These are phyloP conservation scores for Penicillium brasilianum DNA, from an alignment of 2,329 filamentous ascomycete species.

Conservation along the genomic window DNA sequence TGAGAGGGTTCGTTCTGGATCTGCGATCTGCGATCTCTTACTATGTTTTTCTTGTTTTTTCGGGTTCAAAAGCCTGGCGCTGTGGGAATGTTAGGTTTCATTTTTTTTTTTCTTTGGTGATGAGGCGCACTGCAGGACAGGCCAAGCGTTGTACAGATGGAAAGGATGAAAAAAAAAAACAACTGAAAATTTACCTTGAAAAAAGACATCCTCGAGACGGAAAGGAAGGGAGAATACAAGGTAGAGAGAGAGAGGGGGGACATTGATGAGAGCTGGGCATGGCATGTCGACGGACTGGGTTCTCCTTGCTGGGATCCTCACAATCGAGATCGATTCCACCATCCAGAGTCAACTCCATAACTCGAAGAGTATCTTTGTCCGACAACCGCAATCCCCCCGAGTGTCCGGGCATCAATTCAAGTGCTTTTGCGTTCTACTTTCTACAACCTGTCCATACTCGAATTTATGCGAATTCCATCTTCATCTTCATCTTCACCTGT, in stretches of 20 bases:
- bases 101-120: conserved; percentile 6
- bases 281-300: background rate
- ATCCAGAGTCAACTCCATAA: background rate
- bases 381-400: background rate
- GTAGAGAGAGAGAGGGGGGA: background rate
- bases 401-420: background rate
- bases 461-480: conserved; percentile 14
- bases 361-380: background rate
- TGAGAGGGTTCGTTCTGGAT: conserved; percentile 7
- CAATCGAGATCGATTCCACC: background rate
- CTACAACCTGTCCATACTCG: conserved; percentile 17
- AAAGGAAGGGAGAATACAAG: background rate
- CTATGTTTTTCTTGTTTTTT: conserved; percentile 23
- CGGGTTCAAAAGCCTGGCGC: conserved; percentile 42
- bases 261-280: background rate
- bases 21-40: conserved; percentile 1
- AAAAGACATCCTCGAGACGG: background rate
- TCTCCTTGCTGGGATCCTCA: background rate
- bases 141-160: conserved; percentile 12
- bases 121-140: conserved; percentile 31
- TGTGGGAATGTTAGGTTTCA: conserved; percentile 32
- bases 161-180: conserved; percentile 9
- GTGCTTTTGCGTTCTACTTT: background rate
- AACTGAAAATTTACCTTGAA: conserved; percentile 7
- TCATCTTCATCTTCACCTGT: conserved; percentile 10